phyloP scores from a whole-genome alignment of 495 filamentous ascomycete species.

The Gamarada debralockiae region DNA sequence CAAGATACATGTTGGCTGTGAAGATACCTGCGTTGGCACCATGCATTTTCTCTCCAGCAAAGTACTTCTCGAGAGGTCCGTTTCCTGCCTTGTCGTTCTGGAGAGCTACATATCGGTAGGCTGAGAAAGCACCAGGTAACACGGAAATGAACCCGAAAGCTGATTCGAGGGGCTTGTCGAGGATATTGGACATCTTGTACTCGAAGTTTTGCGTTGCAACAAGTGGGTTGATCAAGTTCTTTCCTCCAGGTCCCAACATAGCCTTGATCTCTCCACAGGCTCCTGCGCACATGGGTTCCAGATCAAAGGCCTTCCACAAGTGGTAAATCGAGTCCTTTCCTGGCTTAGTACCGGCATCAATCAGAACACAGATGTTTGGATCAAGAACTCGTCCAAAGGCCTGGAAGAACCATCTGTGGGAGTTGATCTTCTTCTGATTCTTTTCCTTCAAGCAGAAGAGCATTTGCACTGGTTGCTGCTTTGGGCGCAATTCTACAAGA shows the following conservation, averaged over 20 bases:
- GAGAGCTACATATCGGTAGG: slow-evolving; percentile 88
- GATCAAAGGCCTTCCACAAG: slow-evolving; percentile 97
- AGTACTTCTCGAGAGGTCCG: slow-evolving; percentile 95
- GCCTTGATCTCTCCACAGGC: slow-evolving; percentile 99
- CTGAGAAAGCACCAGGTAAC: slow-evolving; percentile 95
- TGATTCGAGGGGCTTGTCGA: slow-evolving; percentile 96
- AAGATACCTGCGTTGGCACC: slow-evolving; percentile 95
- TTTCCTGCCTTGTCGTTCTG: slow-evolving; percentile 95
- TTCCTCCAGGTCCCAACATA: slow-evolving; percentile 85
- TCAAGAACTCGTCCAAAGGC: slow-evolving; percentile 91
- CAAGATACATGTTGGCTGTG: slow-evolving; percentile 99
- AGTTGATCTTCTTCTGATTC: slow-evolving; percentile 99
- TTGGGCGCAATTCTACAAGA: slow-evolving; percentile 74
- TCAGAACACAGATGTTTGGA: slow-evolving; percentile 93
- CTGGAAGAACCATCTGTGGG: slow-evolving; percentile 98
- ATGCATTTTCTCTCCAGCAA: slow-evolving; percentile 96
- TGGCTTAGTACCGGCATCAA: slow-evolving; percentile 94
- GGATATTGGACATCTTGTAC: slow-evolving; percentile 99
- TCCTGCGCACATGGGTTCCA: slow-evolving; percentile 94
- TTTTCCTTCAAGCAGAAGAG: slow-evolving; percentile 99
- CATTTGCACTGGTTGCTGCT: slow-evolving; percentile 85
- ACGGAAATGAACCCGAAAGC: slow-evolving; percentile 98
- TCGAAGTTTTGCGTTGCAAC: slow-evolving; percentile 99
- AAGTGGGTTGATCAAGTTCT: slow-evolving; percentile 87
- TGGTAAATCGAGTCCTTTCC: slow-evolving; percentile 93